Conservation (phyloP, 2,329 filamentous ascomycete species). For the Fusarium annulatum region DNA sequence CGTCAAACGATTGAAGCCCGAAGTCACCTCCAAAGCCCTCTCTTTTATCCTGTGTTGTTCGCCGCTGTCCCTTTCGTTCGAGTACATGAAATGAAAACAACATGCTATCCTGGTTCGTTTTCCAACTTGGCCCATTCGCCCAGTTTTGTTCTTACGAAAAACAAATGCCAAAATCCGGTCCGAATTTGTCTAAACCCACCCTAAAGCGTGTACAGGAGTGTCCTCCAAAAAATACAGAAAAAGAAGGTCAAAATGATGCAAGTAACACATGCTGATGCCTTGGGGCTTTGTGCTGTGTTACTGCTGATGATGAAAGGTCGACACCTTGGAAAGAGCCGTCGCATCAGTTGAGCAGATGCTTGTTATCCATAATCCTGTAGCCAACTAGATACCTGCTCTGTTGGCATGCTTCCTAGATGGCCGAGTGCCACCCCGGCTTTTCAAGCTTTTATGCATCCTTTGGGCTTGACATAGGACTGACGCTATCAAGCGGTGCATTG, state of each 20-base stretch:
- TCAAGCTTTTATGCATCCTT: conserved; percentile 19
- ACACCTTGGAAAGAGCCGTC: neutral
- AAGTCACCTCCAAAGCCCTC: conserved; percentile 32
- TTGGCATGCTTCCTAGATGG: conserved; percentile 24
- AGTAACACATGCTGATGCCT: conserved; percentile 3
- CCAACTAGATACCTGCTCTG: conserved; percentile 47
- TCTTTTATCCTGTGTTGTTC: conserved; percentile 24
- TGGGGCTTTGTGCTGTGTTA: neutral
- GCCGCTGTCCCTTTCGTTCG: conserved; percentile 15
- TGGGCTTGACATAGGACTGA: conserved; percentile 65
- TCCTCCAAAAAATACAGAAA: conserved; percentile 17
- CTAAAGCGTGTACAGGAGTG: conserved; percentile 40
- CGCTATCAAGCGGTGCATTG: conserved; percentile 82
- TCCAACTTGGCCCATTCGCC: conserved; percentile 3
- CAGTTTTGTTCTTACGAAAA: conserved; percentile 12
- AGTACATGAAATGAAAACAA: conserved; percentile 32
- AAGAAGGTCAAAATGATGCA: conserved; percentile 21
- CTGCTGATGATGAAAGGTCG: neutral
- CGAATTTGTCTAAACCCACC: conserved; percentile 36
- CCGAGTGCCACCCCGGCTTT: neutral
- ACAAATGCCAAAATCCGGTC: conserved; percentile 25
- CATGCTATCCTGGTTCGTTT: neutral
- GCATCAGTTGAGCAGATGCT: conserved; percentile 19
- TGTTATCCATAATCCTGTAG: conserved; percentile 10
- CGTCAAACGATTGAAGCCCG: conserved; percentile 7